A percentile compares a stretch with the other conserved stretches of the same genome.
phyloP scores from a whole-genome alignment of 2,329 filamentous ascomycete species.

The Phoma sp. region DNA sequence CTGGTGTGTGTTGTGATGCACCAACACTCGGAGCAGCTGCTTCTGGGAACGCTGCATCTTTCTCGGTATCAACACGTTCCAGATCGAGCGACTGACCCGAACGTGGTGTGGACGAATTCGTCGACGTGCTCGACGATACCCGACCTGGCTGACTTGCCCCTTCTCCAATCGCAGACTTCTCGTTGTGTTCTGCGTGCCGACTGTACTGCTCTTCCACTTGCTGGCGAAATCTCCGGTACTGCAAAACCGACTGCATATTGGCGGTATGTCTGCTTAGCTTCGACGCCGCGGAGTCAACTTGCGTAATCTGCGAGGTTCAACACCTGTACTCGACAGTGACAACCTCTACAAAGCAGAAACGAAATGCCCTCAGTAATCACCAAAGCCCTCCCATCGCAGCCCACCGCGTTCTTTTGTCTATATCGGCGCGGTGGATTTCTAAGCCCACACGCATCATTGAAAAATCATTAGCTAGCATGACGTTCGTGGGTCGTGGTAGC shows the following conservation, averaged over 20 bases:
- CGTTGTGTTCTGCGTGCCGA: constrained; percentile 6
- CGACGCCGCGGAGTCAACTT: not conserved
- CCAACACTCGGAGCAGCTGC: not conserved
- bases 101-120: not conserved
- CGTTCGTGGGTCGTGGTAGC: constrained; percentile 5
- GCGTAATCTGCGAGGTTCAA: not conserved
- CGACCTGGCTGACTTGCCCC: not conserved
- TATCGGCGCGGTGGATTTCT: not conserved
- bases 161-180: not conserved
- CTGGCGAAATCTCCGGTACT: constrained; percentile 30
- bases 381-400: not conserved
- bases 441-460: constrained; percentile 12
- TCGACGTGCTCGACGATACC: not conserved
- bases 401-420: not conserved
- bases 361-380: not conserved
- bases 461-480: constrained; percentile 10
- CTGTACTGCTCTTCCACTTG: constrained; percentile 18
- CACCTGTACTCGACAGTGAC: not conserved
- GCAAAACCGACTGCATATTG: constrained; percentile 36
- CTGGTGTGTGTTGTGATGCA: not conserved
- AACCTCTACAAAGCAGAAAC: not conserved
- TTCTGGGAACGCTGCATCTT: not conserved
- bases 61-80: not conserved
- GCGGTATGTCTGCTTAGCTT: not conserved
- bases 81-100: not conserved